Evolutionary conservation across 2,329 filamentous ascomycete species (phyloP), one percentile per base, ranked within the genome.

Genomic region (Aspergillus ruber): DNA sequence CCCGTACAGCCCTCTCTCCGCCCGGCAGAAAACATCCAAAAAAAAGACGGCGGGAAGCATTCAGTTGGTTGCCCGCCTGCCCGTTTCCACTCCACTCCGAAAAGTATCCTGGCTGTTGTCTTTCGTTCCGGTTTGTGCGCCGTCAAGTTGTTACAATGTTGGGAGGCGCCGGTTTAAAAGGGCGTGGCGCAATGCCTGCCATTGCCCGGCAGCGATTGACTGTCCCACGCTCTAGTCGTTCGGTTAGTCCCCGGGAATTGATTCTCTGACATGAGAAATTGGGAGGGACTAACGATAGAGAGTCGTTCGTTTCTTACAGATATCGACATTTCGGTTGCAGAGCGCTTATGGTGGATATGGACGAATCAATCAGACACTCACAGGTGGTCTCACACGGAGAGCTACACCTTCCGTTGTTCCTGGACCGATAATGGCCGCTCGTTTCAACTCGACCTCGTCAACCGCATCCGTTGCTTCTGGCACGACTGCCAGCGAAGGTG

Each of bases 101-200:
- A 29, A 4, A 29, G 3, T 4, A 29, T 20, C 39, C 44, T 43
- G 47, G 47, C 47, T 45, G 44, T 44, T 53, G 48, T 50, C 43
- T 50, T 46, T 45, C 42, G 25, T 29, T 29, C 25, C 25, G 25
- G 25, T 44, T 42, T 51, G 50, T 32, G 46, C 20, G 43, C 48
- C 18, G 17, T 8, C 17, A 13, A 21, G 12, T 33, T 55, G 45
- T 8, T 20, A 63, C 59, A 56, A 83, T 83, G 79, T 69, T 82
- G 62, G 74, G 76, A 61, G 75, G 76, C 56, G 74, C 74, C 73
- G 75, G 77, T 56, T 58, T 81, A 47, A 68, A 73, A 52, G 74
- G 70, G 66, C 69, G 73, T 49, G 64, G 66, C 60, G 70, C 72
- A 45, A 67, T 72, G 54, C 63, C 74, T 54, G 69, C 67, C 40